These are phyloP conservation scores for Gracilaria gracilis DNA, from an alignment of 23 red algal genomes.

Conservation along the genomic window DNA sequence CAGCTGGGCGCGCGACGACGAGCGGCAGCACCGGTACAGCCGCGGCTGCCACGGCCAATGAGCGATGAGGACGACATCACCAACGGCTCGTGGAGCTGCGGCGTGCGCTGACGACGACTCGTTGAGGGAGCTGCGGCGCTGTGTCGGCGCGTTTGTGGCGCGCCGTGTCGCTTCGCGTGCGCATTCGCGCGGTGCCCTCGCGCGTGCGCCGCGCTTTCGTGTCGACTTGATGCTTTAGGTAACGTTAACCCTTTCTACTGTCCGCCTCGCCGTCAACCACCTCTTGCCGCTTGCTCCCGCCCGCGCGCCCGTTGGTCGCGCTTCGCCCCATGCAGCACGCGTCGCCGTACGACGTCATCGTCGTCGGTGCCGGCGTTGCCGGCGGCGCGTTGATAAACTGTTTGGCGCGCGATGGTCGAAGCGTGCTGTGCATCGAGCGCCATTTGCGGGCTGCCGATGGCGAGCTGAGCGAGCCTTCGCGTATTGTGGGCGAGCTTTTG, in stretches of 20 bases:
- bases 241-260: too few species aligned
- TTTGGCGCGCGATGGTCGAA: conserved; percentile 81
- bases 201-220: neutral
- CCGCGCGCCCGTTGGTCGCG: too few species aligned
- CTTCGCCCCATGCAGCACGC: neutral
- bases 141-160: neutral
- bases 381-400: conserved; percentile 89
- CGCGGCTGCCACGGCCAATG: neutral
- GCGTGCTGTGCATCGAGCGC: conserved; percentile 89
- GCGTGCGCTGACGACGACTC: neutral
- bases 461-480: conserved; percentile 68
- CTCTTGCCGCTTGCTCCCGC: too few species aligned
- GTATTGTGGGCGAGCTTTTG: conserved; percentile 97
- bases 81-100: neutral
- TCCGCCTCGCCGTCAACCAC: too few species aligned
- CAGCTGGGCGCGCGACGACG: too few species aligned
- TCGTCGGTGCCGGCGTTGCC: conserved; percentile 98
- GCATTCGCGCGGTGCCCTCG: neutral
- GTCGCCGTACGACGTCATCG: conserved; percentile 83
- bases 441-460: conserved; percentile 28
- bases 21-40: too few species aligned
- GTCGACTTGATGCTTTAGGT: too few species aligned
- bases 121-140: neutral
- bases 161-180: neutral
- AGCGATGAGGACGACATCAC: neutral